Evolutionary conservation across 2,329 filamentous ascomycete genomes (phyloP).

Genomic region (Paecilomyces sp.): DNA sequence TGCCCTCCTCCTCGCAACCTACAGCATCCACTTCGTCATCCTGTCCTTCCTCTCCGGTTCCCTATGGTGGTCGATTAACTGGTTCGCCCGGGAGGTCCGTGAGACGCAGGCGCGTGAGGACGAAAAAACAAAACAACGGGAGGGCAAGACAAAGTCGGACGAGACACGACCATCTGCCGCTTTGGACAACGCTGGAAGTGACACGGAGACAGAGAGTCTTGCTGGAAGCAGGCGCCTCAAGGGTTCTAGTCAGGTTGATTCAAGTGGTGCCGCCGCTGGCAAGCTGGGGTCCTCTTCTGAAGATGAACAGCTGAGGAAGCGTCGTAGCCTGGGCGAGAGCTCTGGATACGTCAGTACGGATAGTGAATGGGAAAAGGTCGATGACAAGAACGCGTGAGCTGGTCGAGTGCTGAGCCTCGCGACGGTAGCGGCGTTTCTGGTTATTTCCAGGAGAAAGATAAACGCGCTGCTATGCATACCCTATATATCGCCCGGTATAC

Average conservation of each 20-base stretch:
- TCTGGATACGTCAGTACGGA: constrained; percentile 69
- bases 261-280: constrained; percentile 13
- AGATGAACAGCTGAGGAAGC: constrained; percentile 35
- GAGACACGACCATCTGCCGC: constrained; percentile 18
- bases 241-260: constrained; percentile 8
- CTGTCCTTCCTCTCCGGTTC: constrained; percentile 72
- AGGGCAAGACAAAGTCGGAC: constrained; percentile 15
- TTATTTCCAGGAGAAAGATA: neutral
- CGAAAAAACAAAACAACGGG: constrained; percentile 37
- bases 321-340: constrained; percentile 38
- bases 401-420: neutral
- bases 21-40: constrained; percentile 81
- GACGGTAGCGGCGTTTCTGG: neutral
- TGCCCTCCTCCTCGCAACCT: constrained; percentile 68
- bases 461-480: neutral
- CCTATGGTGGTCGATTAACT: constrained; percentile 93
- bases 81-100: constrained; percentile 70
- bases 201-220: constrained; percentile 36
- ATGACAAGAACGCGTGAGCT: constrained; percentile 23
- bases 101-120: constrained; percentile 44
- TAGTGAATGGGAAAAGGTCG: constrained; percentile 96
- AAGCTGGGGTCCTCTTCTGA: constrained; percentile 45
- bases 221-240: constrained; percentile 8
- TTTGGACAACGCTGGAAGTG: constrained; percentile 34
- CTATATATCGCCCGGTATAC: neutral